Base-by-base conservation (phyloP, 148 eudicot species). In the Vaccinium darrowii region DNA sequence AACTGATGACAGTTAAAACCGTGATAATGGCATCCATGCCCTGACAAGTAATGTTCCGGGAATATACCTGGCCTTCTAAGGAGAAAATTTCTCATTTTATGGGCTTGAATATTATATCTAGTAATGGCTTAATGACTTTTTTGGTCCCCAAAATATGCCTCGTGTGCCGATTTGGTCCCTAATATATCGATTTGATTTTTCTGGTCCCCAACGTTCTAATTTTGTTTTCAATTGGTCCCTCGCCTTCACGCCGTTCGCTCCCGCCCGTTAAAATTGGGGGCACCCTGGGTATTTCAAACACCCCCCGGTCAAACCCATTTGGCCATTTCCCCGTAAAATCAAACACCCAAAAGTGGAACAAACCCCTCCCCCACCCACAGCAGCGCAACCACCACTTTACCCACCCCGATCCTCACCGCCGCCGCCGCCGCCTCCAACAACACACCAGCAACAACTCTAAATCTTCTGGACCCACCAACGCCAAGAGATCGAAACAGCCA, bases 391-490 rank as follows among this genome's bases (percentile, higher is more conserved):
- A 15, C 47, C 91, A 1, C 67, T 85, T 0, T 88, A 83, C 83
- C 92, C 92, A 0, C 65, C 91, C n/a, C 88, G 83, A 7, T 87
- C 89, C 93, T n/a, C n/a, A n/a, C 0, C 63, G 93, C 83, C 93
- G 8, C 49, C 51, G 1, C 23, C 77, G 15, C 39, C 16, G 3
- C 16, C 74, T 19, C 1, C 9, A 76, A 4, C 79, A 8, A 7
- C 79, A 8, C 94, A 93, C 49, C 98, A 93, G 72, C 98, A 93
- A 18, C 95, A 95, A 62, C 94, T 95, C 18, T 95, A 92, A 57
- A 89, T 91, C 93, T 95, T 95, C 88, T 95, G 98, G 98, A 89
- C 85, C 18, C 92, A 90, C 87, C 98, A 93, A 76, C 91, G 96
- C 21, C 93, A 92, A 74, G 97, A 95, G 47, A 95, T 95, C 90